Evolutionary conservation across 129 eudicot species (phyloP), one percentile per base, ranked within the genome.

Genomic region (Gnaphalium uliginosum): DNA sequence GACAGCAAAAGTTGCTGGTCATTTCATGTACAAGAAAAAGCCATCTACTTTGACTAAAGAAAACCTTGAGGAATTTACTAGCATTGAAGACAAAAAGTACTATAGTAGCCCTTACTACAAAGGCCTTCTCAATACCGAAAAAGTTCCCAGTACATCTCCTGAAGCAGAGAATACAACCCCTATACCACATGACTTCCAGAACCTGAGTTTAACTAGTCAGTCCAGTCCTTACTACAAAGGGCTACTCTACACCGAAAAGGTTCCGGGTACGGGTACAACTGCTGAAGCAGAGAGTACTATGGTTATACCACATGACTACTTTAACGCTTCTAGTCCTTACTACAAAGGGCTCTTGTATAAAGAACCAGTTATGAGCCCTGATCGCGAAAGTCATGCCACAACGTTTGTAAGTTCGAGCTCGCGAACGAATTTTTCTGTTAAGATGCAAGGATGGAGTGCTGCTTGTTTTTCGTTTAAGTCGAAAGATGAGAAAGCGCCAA

Each of bases 371-470:
- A 76, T 81, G 0, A 85, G 84, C 62, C 89, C 87, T 0, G 92
- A 83, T 9, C 73, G 84, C n/a, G 89, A 86, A 37, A 90, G 88
- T 33, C 79, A 81, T n/a, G 86, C 87, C 9, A 67, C 73, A 0
- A 83, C 81, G 46, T 60, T 30, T 1, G 37, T 30, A 23, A 83
- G 87, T 21, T 76, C 88, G 8, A 80, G 87, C 69, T 81, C 89
- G 0, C 76, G 57, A 63, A 65, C 83, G 24, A 84, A 91, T 39
- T 83, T 90, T 56, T 81, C 72, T n/a, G 23, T 51, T 39, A 87
- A 54, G 75, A 78, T 87, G 85, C 91, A 74, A 24, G 93, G 85
- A 71, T 78, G 83, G 89, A 63, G 96, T 35, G 39, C 76, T 21
- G 76, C 85, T 58, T 88, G 88, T 81, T 88, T 88, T 73, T 48